Base-by-base conservation (phyloP, 2,329 filamentous ascomycete genomes). In the Pseudogymnoascus sp. region DNA sequence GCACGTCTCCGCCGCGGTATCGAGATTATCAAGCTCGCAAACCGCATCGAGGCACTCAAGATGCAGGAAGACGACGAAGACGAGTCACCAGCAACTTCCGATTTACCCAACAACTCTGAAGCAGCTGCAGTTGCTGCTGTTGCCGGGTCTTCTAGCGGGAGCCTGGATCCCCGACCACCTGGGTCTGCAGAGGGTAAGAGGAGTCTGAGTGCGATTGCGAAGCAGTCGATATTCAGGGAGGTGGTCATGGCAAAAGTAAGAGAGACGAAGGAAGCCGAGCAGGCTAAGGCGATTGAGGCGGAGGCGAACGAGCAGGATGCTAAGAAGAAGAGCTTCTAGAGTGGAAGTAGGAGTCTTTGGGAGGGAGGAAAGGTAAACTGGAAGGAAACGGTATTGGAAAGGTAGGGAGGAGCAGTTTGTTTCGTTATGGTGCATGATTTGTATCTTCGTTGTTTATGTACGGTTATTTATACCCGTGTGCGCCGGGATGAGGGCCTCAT, bases 1-100 rank as follows among this genome's bases (percentile, higher is more conserved):
- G 91, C 91, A 63, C 91, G 92, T 66, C 88, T 99, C 69, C 89
- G 89, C 76, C 89, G 93, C 67, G 93, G 92, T 71, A 95, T 99
- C 78, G 91, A 97, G 77, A 87, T 96, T 72, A 90, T 97, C 80
- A 97, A 96, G 78, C 85, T 99, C 62, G 87, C 91, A 68, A 97
- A 97, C 78, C 90, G 93, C 67, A 97, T 99, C 78, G 91, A 96
- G 75, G 84, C 90, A 33, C 88, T 99, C 78, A 96, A 92, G 78
- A 88, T 95, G 80, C 89, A 94, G 75, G 92, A 96, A 72, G 92
- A 96, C 67, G 91, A 94, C 65, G 86, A 91, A 68, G 88, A 90
- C 63, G 87, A 87, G 64, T 86, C 92, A 71, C 85, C 86, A 28
- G 82, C 82, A 61, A 84, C 89, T 69, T 74, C 85, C 37, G 78